A percentile compares a stretch with the other conserved stretches of the same genome.
These are phyloP conservation scores for Entomortierella parvispora DNA, from an alignment of 192 early-diverging fungal genomes.

Conservation along the genomic window DNA sequence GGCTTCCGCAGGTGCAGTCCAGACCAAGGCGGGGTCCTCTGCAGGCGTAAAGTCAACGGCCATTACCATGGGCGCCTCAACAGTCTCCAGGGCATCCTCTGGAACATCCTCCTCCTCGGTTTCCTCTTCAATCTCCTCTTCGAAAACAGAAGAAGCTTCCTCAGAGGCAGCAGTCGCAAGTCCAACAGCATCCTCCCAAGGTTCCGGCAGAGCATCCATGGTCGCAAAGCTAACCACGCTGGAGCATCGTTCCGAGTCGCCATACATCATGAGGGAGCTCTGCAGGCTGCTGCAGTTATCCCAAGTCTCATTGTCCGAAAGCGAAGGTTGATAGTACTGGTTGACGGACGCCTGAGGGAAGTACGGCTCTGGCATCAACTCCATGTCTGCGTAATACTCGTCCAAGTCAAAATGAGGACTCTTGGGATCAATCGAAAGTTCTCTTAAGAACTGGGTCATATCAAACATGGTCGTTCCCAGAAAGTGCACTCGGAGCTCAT, in stretches of 20 bases:
- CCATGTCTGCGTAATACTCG: slow-evolving; percentile 21
- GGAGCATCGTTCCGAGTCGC: slow-evolving; percentile 24
- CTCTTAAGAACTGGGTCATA: slow-evolving; percentile 29
- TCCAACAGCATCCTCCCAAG: slow-evolving; percentile 28
- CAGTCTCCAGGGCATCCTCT: not conserved
- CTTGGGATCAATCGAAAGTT: slow-evolving; percentile 35
- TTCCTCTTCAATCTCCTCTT: not conserved
- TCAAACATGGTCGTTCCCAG: slow-evolving; percentile 43
- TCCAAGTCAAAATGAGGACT: slow-evolving; percentile 46
- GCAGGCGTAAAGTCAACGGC: slow-evolving; percentile 4
- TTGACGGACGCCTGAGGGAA: slow-evolving; percentile 43
- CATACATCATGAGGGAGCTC: slow-evolving; percentile 42
- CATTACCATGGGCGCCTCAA: not conserved
- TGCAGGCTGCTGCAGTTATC: slow-evolving; percentile 34
- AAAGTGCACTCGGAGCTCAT: slow-evolving; percentile 47
- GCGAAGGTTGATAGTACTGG: slow-evolving; percentile 22
- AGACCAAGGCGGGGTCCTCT: slow-evolving; percentile 21
- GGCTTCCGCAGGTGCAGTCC: slow-evolving; percentile 1
- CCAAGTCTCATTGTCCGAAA: slow-evolving; percentile 39
- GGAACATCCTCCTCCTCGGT: not conserved
- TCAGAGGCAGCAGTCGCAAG: not conserved
- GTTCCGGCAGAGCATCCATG: slow-evolving; percentile 23
- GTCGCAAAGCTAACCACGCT: slow-evolving; percentile 33
- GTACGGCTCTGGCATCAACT: slow-evolving; percentile 21
- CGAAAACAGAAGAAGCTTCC: too few species aligned